Conservation (phyloP, 345 rosid genomes). For the Raphanus sativus region DNA sequence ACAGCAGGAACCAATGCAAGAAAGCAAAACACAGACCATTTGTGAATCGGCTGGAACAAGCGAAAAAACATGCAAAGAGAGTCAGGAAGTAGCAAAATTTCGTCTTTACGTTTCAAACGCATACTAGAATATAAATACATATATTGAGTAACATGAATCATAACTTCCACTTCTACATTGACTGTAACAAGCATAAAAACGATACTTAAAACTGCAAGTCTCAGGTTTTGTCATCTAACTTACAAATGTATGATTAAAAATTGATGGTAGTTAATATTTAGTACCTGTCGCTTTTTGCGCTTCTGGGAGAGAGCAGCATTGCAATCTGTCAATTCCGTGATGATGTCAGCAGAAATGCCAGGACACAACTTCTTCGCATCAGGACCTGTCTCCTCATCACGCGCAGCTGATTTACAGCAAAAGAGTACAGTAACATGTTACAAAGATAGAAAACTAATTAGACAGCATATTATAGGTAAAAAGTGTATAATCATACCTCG, state of each 20-base stretch:
- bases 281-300: slow-evolving; percentile 82
- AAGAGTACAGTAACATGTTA: not conserved
- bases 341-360: slow-evolving; percentile 69
- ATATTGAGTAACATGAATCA: not conserved
- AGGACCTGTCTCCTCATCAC: slow-evolving; percentile 53
- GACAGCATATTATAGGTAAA: not conserved
- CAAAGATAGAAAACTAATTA: not conserved
- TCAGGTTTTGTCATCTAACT: not conserved
- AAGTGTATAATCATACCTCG: slow-evolving; percentile 51
- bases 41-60: not conserved
- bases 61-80: not conserved
- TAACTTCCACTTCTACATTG: not conserved
- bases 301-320: slow-evolving; percentile 87
- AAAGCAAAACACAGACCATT: not conserved
- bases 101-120: not conserved
- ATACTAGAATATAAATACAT: not conserved
- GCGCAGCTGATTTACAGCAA: slow-evolving; percentile 43
- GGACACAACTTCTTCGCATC: slow-evolving; percentile 56
- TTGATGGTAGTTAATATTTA: slow-evolving; percentile 11
- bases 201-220: not conserved
- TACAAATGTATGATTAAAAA: slow-evolving; percentile 14
- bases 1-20: slow-evolving; percentile 10
- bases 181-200: not conserved
- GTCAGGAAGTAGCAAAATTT: not conserved
- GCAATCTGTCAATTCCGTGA: slow-evolving; percentile 79